phyloP scores from a whole-genome alignment of 2,329 filamentous ascomycete species.

The Diaporthe vaccinii region DNA sequence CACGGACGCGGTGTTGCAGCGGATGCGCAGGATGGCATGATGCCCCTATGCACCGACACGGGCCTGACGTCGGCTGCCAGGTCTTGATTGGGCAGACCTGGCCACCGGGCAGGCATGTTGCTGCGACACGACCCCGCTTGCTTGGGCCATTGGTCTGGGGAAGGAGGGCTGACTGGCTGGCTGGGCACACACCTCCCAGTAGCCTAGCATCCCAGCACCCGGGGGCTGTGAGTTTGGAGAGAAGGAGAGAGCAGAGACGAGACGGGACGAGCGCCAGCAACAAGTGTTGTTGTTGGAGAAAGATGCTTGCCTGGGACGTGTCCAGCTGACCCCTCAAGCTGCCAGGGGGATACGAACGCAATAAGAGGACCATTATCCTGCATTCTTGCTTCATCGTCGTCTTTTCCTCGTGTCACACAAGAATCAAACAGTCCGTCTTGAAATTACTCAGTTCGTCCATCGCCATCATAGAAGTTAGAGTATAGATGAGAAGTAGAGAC shows the following conservation, averaged over 20 bases:
- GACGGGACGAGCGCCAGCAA: neutral
- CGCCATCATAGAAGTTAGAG: slow-evolving; percentile 9
- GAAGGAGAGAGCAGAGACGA: neutral
- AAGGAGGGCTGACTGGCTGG: neutral
- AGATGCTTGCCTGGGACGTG: slow-evolving; percentile 22
- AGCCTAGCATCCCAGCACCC: neutral
- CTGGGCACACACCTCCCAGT: neutral
- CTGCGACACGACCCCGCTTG: slow-evolving; percentile 33
- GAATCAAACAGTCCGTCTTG: neutral
- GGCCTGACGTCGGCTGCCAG: slow-evolving; percentile 14
- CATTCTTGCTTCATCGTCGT: neutral
- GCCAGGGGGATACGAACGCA: slow-evolving; percentile 5
- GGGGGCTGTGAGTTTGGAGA: neutral
- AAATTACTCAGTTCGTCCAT: neutral
- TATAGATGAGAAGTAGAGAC: neutral
- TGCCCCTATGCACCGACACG: slow-evolving; percentile 19
- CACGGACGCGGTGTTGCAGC: slow-evolving; percentile 19
- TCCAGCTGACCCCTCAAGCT: slow-evolving; percentile 15
- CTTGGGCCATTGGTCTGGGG: slow-evolving; percentile 24
- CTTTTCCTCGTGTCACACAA: slow-evolving; percentile 1
- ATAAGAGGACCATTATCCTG: slow-evolving; percentile 20
- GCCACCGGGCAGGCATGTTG: slow-evolving; percentile 19
- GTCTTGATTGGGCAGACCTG: slow-evolving; percentile 26
- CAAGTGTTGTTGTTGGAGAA: slow-evolving; percentile 1
- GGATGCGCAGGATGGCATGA: slow-evolving; percentile 26